phyloP scores from a whole-genome alignment of 2,329 filamentous ascomycete species.

The Paracoccidioides brasiliensis region DNA sequence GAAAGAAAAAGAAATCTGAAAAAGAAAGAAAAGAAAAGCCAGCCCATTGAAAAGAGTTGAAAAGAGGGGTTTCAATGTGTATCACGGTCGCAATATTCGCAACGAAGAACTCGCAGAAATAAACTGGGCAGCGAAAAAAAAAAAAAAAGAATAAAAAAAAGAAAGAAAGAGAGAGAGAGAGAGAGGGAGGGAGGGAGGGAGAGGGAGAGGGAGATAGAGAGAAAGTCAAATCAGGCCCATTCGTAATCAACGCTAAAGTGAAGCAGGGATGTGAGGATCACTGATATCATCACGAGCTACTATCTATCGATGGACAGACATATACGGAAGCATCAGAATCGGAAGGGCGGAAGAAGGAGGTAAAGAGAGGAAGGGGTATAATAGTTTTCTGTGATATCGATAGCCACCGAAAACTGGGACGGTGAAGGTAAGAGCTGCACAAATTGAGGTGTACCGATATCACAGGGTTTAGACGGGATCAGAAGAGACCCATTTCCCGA shows the following conservation, averaged over 20 bases:
- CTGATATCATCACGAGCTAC: neutral
- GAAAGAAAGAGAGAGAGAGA: too few species aligned
- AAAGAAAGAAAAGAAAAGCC: neutral
- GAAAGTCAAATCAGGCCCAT: neutral
- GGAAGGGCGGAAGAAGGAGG: neutral
- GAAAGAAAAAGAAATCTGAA: too few species aligned
- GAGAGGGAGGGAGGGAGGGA: too few species aligned
- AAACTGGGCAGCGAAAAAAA: neutral
- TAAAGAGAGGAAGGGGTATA: neutral
- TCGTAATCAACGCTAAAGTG: neutral
- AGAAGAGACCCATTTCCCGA: slow-evolving; percentile 3
- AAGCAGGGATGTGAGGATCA: neutral
- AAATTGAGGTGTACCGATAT: neutral
- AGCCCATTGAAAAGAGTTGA: neutral
- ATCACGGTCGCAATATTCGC: too few species aligned
- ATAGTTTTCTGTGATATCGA: neutral
- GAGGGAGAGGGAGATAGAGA: too few species aligned
- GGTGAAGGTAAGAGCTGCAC: neutral
- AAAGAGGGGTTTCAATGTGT: slow-evolving; percentile 1
- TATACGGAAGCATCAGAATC: neutral
- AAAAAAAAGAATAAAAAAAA: too few species aligned
- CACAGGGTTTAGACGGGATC: slow-evolving; percentile 4
- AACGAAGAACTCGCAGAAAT: neutral
- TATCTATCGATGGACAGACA: neutral
- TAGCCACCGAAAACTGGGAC: neutral